A percentile compares a stretch with the other conserved stretches of the same genome.
Conservation (phyloP, 2,329 filamentous ascomycete species). For the Mycosphaerella sp. region DNA sequence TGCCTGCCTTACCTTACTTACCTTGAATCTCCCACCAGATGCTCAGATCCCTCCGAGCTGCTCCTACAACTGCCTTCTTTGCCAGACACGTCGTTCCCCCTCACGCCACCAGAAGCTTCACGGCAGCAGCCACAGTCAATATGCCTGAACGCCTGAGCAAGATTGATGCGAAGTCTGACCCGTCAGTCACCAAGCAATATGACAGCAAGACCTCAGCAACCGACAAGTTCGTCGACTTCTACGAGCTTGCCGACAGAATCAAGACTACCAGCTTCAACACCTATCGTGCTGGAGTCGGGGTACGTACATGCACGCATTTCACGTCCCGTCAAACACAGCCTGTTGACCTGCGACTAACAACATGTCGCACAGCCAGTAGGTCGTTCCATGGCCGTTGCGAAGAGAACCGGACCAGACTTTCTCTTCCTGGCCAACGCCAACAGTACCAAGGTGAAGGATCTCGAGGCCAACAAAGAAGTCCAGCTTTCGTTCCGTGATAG, state of each 20-base stretch:
- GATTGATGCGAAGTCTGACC: constrained; percentile 41
- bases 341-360: too few species aligned
- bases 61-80: background rate
- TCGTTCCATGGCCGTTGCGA: constrained; percentile 46
- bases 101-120: constrained; percentile 4
- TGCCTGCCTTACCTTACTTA: too few species aligned
- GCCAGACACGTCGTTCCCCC: background rate
- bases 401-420: constrained; percentile 53
- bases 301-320: constrained; percentile 11
- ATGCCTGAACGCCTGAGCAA: constrained; percentile 44
- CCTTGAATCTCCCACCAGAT: background rate
- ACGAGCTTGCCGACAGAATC: constrained; percentile 41
- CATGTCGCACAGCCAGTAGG: constrained; percentile 26
- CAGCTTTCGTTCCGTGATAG: constrained; percentile 45
- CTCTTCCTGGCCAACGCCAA: constrained; percentile 47
- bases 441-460: constrained; percentile 44
- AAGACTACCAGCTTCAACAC: constrained; percentile 43
- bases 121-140: constrained; percentile 24
- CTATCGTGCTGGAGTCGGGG: constrained; percentile 39
- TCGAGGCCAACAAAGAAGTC: constrained; percentile 38
- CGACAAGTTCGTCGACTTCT: constrained; percentile 46
- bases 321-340: constrained; percentile 22
- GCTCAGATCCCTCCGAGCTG: background rate
- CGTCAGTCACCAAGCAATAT: constrained; percentile 46
- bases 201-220: constrained; percentile 40